Conservation (phyloP, 495 filamentous ascomycete species). For the Ramalina peruviana region DNA sequence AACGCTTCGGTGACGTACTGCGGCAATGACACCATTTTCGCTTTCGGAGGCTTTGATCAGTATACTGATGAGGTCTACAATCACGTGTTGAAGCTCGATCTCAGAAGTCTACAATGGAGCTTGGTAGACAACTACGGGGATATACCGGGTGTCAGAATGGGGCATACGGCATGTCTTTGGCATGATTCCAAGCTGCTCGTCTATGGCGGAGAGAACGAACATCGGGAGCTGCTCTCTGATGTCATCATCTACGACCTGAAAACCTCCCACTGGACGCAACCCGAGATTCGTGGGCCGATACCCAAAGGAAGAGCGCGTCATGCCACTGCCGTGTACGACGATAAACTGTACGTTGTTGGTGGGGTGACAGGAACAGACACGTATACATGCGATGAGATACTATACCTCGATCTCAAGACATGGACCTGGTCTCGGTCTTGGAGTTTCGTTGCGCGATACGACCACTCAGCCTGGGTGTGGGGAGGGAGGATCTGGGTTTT, state of each 20-base stretch:
- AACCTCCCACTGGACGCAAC: conserved; percentile 87
- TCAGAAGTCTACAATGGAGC: conserved; percentile 79
- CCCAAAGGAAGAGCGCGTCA: conserved; percentile 85
- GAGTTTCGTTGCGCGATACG: conserved; percentile 86
- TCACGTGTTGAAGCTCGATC: conserved; percentile 78
- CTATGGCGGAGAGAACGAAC: conserved; percentile 96
- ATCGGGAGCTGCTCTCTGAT: conserved; percentile 86
- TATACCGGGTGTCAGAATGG: conserved; percentile 96
- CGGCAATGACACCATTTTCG: conserved; percentile 89
- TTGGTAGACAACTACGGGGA: conserved; percentile 97
- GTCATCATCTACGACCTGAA: conserved; percentile 90
- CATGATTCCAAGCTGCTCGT: conserved; percentile 87
- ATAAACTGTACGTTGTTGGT: conserved; percentile 89
- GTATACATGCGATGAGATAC: conserved; percentile 83
- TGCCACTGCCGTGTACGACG: conserved; percentile 85
- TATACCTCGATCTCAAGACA: conserved; percentile 90
- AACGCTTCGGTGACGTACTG: conserved; percentile 97
- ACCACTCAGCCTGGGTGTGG: conserved; percentile 88
- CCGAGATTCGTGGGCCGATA: conserved; percentile 64
- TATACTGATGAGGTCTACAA: conserved; percentile 99
- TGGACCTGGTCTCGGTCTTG: conserved; percentile 96
- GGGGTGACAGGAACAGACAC: conserved; percentile 80
- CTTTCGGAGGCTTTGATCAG: conserved; percentile 97
- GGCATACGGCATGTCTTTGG: conserved; percentile 91
- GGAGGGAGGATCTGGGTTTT: conserved; percentile 92